Evolutionary conservation across 1,139 yeast genomes (phyloP), one percentile per base, ranked within the genome.

Genomic region (Diutina siamensis): DNA sequence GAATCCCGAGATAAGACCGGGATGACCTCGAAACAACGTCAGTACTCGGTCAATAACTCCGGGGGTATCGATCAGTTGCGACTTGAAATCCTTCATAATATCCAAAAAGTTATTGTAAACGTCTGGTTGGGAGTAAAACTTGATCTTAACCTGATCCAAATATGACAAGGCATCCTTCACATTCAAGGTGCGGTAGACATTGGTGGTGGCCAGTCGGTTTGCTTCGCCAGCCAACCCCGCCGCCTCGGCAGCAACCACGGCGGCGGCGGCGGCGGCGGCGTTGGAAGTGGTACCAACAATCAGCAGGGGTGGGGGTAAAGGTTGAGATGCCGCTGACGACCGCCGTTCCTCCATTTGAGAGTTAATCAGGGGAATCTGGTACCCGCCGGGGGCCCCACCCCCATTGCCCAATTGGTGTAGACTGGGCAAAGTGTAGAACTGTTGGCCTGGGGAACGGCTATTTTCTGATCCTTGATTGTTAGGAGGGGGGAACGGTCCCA

Each of bases 21-120:
- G 96, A 61, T 88, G 96, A 4, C 97, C 98, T 51, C 88, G 76
- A 61, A 92, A 92, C 49, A 92, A 68, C 1, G 84, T 77, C 0
- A 97, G 87, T 0, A 92, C 98, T 48, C 98, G 74, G 58, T 88
- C 96, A 59, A 92, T 92, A 34, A 92, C 99, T 19, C 97, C 99
- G 0, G 98, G 98, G 1, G 99, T 92, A 62, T 94, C 97, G 57
- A 92, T 89, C 45, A 33, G 22, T 65, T 89, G 97, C 45, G 94
- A 83, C 67, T 94, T 92, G 69, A 94, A 94, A 60, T 94, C 98
- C 65, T 92, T 92, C 99, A 92, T 92, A 52, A 92, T 92, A 61
- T 94, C 99, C 58, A 92, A 74, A 59, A 92, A 92, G 61, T 86
- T 89, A 61, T 92, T 94, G 69, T 94, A 92, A 45, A 94, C 96